These are phyloP conservation scores for Withania somnifera DNA, from an alignment of 305 asterid genomes.

Conservation along the genomic window DNA sequence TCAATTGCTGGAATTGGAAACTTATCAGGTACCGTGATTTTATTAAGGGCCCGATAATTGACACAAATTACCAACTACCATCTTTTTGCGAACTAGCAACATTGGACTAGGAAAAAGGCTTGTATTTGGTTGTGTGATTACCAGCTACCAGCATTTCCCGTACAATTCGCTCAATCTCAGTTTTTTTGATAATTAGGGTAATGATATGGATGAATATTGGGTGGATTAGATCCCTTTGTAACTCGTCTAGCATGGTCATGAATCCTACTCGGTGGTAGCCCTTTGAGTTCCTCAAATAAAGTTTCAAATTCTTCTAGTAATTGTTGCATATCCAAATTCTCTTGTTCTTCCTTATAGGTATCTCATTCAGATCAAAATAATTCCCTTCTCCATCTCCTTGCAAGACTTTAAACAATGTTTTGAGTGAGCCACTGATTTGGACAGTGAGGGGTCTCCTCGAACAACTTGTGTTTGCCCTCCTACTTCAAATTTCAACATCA, in stretches of 20 bases:
- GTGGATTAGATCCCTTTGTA: not conserved
- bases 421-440: too few relatives aligned
- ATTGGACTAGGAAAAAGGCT: too few relatives aligned
- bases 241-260: not conserved
- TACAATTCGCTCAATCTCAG: conserved; percentile 3
- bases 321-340: not conserved
- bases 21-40: too few relatives aligned
- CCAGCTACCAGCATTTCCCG: not conserved
- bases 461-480: too few relatives aligned
- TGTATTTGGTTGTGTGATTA: too few relatives aligned
- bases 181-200: not conserved
- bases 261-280: not conserved
- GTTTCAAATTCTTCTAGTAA: not conserved
- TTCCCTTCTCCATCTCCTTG: not conserved
- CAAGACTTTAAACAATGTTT: too few relatives aligned
- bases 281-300: not conserved
- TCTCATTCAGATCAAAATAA: not conserved
- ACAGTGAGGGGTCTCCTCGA: too few relatives aligned
- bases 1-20: too few relatives aligned
- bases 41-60: too few relatives aligned
- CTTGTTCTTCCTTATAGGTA: not conserved
- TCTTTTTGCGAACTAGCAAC: too few relatives aligned
- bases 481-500: too few relatives aligned
- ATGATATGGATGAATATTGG: not conserved
- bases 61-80: too few relatives aligned